Evolutionary conservation across 2,329 filamentous ascomycete genomes (phyloP).

Genomic region (Fusarium scirpi): DNA sequence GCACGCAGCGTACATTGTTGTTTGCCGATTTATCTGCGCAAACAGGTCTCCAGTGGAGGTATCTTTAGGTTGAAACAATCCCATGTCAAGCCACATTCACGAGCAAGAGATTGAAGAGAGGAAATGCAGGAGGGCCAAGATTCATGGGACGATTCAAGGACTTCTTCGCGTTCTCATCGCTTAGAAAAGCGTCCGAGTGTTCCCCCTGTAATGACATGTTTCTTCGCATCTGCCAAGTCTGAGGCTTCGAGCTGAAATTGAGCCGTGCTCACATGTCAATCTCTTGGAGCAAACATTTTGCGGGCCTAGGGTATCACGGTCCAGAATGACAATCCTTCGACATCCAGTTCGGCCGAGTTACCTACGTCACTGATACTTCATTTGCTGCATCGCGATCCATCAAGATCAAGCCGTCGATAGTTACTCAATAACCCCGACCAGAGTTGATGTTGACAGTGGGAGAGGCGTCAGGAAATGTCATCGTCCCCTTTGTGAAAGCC

Average conservation of each 20-base stretch:
- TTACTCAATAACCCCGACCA: conserved; percentile 11
- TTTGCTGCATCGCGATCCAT: not conserved
- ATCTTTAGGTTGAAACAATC: conserved; percentile 7
- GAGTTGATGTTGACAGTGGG: not conserved
- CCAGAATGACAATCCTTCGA: not conserved
- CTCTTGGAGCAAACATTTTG: conserved; percentile 20
- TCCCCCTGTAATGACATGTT: not conserved
- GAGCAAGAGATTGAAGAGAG: not conserved
- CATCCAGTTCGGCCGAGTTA: not conserved
- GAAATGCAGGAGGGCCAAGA: not conserved
- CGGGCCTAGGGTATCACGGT: not conserved
- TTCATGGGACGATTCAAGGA: not conserved
- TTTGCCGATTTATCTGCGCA: not conserved
- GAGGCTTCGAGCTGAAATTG: not conserved
- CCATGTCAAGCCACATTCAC: conserved; percentile 12
- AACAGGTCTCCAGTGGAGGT: not conserved
- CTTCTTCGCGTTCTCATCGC: not conserved
- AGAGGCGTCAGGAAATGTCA: not conserved
- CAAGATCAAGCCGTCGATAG: conserved; percentile 7
- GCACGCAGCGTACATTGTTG: not conserved
- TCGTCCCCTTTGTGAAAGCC: conserved; percentile 7
- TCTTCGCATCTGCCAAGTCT: not conserved
- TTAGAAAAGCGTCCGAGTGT: not conserved
- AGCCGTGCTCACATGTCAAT: conserved; percentile 1
- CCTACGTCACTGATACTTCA: not conserved